Evolutionary conservation across 2,329 filamentous ascomycete genomes (phyloP).

Genomic region (Gaeumannomyces sp.): DNA sequence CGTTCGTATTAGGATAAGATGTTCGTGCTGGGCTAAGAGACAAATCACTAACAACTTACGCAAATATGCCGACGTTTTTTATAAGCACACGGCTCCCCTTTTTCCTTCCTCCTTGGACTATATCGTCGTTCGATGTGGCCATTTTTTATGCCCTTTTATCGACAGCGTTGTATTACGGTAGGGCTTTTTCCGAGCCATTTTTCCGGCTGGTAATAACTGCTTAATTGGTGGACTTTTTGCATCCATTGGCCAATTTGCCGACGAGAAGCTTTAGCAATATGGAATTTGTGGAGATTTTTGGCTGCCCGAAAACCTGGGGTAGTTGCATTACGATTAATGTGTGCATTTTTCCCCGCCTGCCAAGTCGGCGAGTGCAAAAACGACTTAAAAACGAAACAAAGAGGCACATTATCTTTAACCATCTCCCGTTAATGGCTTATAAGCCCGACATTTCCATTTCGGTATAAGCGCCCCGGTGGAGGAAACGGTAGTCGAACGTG

Average conservation of each 20-base stretch:
- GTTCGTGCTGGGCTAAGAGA: neutral
- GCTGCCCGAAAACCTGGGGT: neutral
- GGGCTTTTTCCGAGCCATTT: neutral
- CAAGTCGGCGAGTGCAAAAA: neutral
- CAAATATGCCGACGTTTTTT: neutral
- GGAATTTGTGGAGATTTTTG: neutral
- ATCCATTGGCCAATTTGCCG: neutral
- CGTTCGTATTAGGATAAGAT: neutral
- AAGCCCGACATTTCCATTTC: neutral
- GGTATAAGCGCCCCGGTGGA: neutral
- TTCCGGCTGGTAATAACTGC: neutral
- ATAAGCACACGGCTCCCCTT: neutral
- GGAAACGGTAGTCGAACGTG: neutral
- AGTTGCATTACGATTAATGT: neutral
- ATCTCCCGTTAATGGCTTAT: neutral
- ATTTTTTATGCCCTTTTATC: neutral
- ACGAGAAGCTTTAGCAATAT: neutral
- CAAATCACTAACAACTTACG: neutral
- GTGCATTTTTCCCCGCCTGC: neutral
- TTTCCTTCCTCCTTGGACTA: neutral
- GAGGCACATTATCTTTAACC: neutral
- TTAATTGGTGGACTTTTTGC: neutral
- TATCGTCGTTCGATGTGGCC: neutral
- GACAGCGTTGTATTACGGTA: neutral
- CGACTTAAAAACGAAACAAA: neutral